These are phyloP conservation scores for Colletotrichum phormii DNA, from an alignment of 2,329 filamentous ascomycete genomes.

Conservation along the genomic window DNA sequence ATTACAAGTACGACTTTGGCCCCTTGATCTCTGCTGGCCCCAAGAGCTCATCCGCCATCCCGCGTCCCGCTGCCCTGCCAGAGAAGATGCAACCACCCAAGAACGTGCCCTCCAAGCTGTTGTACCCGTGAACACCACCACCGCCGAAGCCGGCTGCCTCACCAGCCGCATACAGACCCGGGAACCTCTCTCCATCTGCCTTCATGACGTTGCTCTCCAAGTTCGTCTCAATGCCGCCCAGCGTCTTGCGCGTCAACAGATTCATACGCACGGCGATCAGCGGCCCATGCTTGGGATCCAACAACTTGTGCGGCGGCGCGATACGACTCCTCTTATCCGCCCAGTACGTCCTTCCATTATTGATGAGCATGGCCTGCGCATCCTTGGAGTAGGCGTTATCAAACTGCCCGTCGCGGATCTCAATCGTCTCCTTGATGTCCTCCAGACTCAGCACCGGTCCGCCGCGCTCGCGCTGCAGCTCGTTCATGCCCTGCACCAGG, in stretches of 20 bases:
- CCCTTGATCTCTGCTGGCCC: constrained; percentile 28
- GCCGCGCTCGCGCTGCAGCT: constrained; percentile 57
- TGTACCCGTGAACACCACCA: constrained; percentile 72
- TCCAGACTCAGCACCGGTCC: constrained; percentile 61
- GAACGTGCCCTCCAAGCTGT: constrained; percentile 71
- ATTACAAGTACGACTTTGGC: constrained; percentile 1
- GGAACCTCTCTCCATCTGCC: constrained; percentile 60
- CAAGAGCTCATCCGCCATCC: constrained; percentile 61
- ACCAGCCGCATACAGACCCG: constrained; percentile 69
- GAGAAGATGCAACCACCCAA: constrained; percentile 73
- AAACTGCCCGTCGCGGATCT: constrained; percentile 66
- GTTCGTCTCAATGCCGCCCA: constrained; percentile 71
- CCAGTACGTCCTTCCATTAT: constrained; percentile 67
- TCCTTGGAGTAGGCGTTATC: constrained; percentile 69
- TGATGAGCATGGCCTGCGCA: constrained; percentile 70
- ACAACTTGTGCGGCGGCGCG: constrained; percentile 63
- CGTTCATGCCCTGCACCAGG: constrained; percentile 69
- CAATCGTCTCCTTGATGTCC: constrained; percentile 58
- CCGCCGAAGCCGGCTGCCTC: constrained; percentile 72
- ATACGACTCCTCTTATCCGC: constrained; percentile 63
- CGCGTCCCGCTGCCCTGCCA: constrained; percentile 66
- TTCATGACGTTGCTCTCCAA: constrained; percentile 66
- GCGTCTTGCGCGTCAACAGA: constrained; percentile 69
- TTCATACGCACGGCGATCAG: constrained; percentile 72
- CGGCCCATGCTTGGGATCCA: constrained; percentile 67